phyloP scores from a whole-genome alignment of 176 grass and related monocot genomes.

The Zea luxurians region DNA sequence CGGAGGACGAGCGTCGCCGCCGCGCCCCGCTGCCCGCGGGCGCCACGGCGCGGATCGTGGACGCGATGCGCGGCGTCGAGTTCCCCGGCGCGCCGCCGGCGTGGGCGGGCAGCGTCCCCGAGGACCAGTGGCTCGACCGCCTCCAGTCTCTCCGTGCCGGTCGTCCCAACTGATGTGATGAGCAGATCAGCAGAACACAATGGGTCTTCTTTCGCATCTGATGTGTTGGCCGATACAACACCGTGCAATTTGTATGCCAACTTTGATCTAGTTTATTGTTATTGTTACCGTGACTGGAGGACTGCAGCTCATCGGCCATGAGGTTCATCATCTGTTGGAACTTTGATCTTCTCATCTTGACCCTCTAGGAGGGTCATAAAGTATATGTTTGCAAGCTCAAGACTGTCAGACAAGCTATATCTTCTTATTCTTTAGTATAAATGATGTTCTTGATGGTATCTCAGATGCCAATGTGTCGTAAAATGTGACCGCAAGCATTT shows the following conservation, averaged over 20 bases:
- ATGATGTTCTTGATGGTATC: neutral
- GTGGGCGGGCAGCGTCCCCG: slow-evolving; percentile 55
- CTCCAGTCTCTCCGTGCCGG: slow-evolving; percentile 42
- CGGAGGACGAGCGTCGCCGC: slow-evolving; percentile 55
- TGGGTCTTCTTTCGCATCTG: neutral
- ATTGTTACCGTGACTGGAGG: neutral
- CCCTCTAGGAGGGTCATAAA: neutral
- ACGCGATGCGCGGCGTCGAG: slow-evolving; percentile 64
- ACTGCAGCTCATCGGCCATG: neutral
- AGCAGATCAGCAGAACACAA: neutral
- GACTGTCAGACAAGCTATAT: neutral
- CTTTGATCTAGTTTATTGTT: neutral
- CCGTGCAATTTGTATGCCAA: neutral
- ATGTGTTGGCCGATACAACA: neutral
- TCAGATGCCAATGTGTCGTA: neutral
- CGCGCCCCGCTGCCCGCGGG: slow-evolving; percentile 55
- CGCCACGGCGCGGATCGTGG: slow-evolving; percentile 56
- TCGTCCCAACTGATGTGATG: slow-evolving; percentile 13
- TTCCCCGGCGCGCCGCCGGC: slow-evolving; percentile 62
- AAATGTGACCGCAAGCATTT: neutral
- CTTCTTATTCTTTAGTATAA: neutral
- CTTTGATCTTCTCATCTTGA: neutral
- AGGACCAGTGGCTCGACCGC: slow-evolving; percentile 64
- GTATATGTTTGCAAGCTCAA: neutral
- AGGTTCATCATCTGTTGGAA: neutral